A percentile compares a stretch with the other conserved stretches of the same genome.
phyloP scores from a whole-genome alignment of 148 eudicot species.

The Fagopyrum tataricum region DNA sequence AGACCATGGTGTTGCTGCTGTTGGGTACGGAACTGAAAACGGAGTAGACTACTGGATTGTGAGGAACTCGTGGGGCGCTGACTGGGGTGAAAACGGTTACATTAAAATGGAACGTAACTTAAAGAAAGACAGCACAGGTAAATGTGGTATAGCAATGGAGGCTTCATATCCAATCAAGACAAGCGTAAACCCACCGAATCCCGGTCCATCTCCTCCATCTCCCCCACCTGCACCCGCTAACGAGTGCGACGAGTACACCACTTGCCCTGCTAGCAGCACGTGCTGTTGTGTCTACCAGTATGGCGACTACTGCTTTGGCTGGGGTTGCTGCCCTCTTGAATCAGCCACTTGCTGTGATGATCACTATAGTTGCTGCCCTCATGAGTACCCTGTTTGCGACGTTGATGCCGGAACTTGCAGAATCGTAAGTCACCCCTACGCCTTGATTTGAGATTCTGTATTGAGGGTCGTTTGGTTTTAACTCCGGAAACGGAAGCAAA shows the following conservation, averaged over 20 bases:
- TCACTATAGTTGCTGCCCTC: slow-evolving; percentile 81
- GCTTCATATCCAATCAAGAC: slow-evolving; percentile 80
- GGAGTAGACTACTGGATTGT: slow-evolving; percentile 79
- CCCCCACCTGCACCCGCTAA: slow-evolving; percentile 42
- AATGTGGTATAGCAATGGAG: slow-evolving; percentile 76
- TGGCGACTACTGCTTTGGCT: slow-evolving; percentile 61
- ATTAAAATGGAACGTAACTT: slow-evolving; percentile 63
- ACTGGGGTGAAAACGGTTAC: slow-evolving; percentile 88
- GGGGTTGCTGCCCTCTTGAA: slow-evolving; percentile 85
- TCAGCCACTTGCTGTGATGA: slow-evolving; percentile 81
- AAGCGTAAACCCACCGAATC: slow-evolving; percentile 67
- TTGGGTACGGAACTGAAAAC: slow-evolving; percentile 79
- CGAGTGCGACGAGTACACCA: slow-evolving; percentile 49
- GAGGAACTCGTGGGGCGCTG: slow-evolving; percentile 84
- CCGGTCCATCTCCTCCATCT: slow-evolving; percentile 76
- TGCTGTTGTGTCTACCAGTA: slow-evolving; percentile 70
- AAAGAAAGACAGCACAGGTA: slow-evolving; percentile 32
- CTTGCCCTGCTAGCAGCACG: slow-evolving; percentile 51
- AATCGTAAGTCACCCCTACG: slow-evolving; percentile 29
- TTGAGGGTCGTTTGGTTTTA: no score
- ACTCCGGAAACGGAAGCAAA: no score
- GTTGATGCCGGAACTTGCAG: slow-evolving; percentile 47
- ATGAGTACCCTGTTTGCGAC: slow-evolving; percentile 71
- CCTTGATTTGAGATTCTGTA: neutral
- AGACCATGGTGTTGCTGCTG: slow-evolving; percentile 81